These are phyloP conservation scores for Daldinia bambusicola DNA, from an alignment of 495 filamentous ascomycete species.

Conservation along the genomic window DNA sequence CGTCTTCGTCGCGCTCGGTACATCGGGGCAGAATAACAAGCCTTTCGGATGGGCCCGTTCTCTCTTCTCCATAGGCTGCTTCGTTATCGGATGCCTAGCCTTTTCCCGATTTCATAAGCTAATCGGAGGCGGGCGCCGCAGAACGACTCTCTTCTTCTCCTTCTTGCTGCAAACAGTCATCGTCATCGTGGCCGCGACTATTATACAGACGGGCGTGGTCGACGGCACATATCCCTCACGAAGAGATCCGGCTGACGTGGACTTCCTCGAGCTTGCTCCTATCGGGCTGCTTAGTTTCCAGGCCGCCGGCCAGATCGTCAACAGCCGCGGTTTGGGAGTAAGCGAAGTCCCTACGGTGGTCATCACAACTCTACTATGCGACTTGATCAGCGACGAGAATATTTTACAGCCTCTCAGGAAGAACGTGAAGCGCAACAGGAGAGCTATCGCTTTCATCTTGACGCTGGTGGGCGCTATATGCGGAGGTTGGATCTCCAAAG, in stretches of 20 bases:
- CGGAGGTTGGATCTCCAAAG: slow-evolving; percentile 67
- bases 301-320: slow-evolving; percentile 74
- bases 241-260: slow-evolving; percentile 41
- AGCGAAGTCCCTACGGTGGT: slow-evolving; percentile 79
- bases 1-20: slow-evolving; percentile 45
- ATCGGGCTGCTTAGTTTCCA: slow-evolving; percentile 76
- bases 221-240: slow-evolving; percentile 44
- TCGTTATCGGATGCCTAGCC: slow-evolving; percentile 40
- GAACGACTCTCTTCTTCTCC: slow-evolving; percentile 63
- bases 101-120: slow-evolving; percentile 45
- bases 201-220: slow-evolving; percentile 57
- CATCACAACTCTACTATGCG: slow-evolving; percentile 75
- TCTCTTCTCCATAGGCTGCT: slow-evolving; percentile 46
- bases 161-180: slow-evolving; percentile 68
- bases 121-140: slow-evolving; percentile 51
- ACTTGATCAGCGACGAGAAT: slow-evolving; percentile 70
- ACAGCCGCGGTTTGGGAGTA: slow-evolving; percentile 69
- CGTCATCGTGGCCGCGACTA: slow-evolving; percentile 67
- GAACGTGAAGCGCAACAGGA: slow-evolving; percentile 73
- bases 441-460: slow-evolving; percentile 65
- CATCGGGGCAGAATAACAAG: slow-evolving; percentile 44
- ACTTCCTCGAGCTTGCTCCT: slow-evolving; percentile 60
- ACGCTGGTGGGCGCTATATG: slow-evolving; percentile 70
- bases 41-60: slow-evolving; percentile 47
- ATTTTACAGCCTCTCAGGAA: slow-evolving; percentile 56